phyloP scores from a whole-genome alignment of 768 basidiomycete species.

The Tricholoma bakamatsutake region DNA sequence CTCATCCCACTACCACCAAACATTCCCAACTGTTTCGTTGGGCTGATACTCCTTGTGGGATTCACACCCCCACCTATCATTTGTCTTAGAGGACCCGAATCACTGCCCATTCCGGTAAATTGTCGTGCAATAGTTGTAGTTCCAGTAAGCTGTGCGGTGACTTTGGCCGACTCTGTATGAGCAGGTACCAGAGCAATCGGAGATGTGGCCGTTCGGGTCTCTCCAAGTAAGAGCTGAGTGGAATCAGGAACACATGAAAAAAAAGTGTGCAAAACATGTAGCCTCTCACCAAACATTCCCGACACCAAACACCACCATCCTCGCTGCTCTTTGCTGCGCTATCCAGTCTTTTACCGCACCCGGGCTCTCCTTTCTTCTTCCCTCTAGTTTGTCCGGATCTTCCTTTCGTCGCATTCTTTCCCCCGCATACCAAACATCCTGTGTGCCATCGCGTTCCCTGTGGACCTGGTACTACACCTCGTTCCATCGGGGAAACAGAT shows the following conservation, averaged over 20 bases:
- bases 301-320: constrained; percentile 74
- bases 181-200: constrained; percentile 42
- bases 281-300: constrained; percentile 69
- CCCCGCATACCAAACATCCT: constrained; percentile 75
- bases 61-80: constrained; percentile 64
- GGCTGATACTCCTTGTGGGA: constrained; percentile 68
- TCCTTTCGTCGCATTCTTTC: constrained; percentile 30
- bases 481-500: constrained; percentile 76
- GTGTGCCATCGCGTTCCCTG: constrained; percentile 79
- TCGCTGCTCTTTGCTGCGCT: constrained; percentile 73
- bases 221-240: constrained; percentile 48
- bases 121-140: constrained; percentile 71
- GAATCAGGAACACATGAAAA: constrained; percentile 4
- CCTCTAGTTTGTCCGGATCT: constrained; percentile 12
- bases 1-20: constrained; percentile 31
- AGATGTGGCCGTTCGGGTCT: constrained; percentile 35
- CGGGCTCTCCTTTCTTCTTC: constrained; percentile 54
- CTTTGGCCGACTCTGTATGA: constrained; percentile 34
- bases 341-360: constrained; percentile 80
- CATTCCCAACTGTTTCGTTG: constrained; percentile 61
- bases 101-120: constrained; percentile 56
- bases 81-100: constrained; percentile 42
- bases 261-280: background rate
- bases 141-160: constrained; percentile 59
- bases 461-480: constrained; percentile 81